These are phyloP conservation scores for Chytridiales sp. DNA, from an alignment of 371 early-diverging fungal species.

Conservation along the genomic window DNA sequence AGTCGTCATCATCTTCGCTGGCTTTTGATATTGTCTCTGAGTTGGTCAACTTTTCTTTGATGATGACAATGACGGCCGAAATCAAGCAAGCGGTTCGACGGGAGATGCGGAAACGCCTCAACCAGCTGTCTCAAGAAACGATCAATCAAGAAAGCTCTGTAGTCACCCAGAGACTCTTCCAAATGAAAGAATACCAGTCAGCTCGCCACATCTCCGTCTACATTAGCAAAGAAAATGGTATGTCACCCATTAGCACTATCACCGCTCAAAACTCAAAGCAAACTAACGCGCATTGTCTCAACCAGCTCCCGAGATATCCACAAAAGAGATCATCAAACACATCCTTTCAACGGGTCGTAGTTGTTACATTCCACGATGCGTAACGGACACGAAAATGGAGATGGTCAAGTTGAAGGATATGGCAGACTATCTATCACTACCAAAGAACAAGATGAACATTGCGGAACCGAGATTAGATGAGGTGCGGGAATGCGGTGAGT, in stretches of 20 bases:
- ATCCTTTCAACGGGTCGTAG: background rate
- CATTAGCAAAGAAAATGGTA: slow-evolving; percentile 6
- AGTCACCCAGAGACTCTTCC: slow-evolving; percentile 1
- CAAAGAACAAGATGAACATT: slow-evolving; percentile 54
- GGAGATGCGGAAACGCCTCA: too few species aligned
- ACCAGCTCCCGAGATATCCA: too few species aligned
- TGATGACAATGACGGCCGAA: too few species aligned
- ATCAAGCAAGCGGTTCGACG: too few species aligned
- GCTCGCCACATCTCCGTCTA: slow-evolving; percentile 4
- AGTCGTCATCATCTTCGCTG: too few species aligned
- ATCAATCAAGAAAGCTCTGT: too few species aligned
- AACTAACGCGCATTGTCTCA: too few species aligned
- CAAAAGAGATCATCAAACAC: too few species aligned
- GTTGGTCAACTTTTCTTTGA: too few species aligned
- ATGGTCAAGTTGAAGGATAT: slow-evolving; percentile 45
- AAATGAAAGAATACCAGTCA: background rate
- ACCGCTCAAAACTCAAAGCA: too few species aligned
- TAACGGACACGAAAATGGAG: slow-evolving; percentile 24
- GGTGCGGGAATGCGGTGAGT: slow-evolving; percentile 16
- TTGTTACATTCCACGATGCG: slow-evolving; percentile 11
- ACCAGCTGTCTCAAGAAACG: too few species aligned
- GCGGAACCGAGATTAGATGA: slow-evolving; percentile 41
- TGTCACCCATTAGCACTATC: slow-evolving; percentile 4
- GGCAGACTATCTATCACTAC: slow-evolving; percentile 32
- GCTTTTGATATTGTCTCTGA: too few species aligned